phyloP scores from a whole-genome alignment of 352 stramenopile species.

The Phytopythium mirpurense region DNA sequence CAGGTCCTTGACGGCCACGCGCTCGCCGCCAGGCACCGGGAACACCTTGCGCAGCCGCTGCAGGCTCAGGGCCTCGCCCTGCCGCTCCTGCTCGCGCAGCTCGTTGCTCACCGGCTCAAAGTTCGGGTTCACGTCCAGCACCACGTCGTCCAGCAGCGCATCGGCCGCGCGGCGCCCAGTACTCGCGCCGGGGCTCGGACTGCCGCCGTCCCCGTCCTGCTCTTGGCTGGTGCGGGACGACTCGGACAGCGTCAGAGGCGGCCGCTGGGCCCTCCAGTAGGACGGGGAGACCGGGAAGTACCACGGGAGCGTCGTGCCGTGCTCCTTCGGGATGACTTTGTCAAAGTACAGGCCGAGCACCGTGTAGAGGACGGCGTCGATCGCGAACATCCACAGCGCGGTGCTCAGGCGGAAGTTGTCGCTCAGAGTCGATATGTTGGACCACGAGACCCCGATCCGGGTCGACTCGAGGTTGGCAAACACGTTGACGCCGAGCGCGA shows the following conservation, averaged over 20 bases:
- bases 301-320: slow-evolving; percentile 85
- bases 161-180: too few relatives aligned
- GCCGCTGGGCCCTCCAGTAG: slow-evolving; percentile 13
- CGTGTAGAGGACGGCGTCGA: slow-evolving; percentile 89
- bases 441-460: slow-evolving; percentile 36
- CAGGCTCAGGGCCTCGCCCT: slow-evolving; percentile 35
- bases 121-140: slow-evolving; percentile 32
- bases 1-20: slow-evolving; percentile 78
- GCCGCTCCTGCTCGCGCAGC: slow-evolving; percentile 31
- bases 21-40: slow-evolving; percentile 61
- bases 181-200: not conserved
- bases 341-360: slow-evolving; percentile 89
- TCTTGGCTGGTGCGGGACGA: not conserved
- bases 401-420: slow-evolving; percentile 58
- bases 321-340: slow-evolving; percentile 86
- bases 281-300: slow-evolving; percentile 84
- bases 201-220: not conserved
- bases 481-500: slow-evolving; percentile 60
- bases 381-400: slow-evolving; percentile 63
- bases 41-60: slow-evolving; percentile 63
- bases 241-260: not conserved
- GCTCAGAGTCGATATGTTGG: slow-evolving; percentile 23
- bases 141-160: slow-evolving; percentile 20
- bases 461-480: slow-evolving; percentile 45
- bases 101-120: slow-evolving; percentile 34